These are phyloP conservation scores for Ophiostoma novo-ulmi DNA, from an alignment of 2,329 filamentous ascomycete genomes.

Conservation along the genomic window DNA sequence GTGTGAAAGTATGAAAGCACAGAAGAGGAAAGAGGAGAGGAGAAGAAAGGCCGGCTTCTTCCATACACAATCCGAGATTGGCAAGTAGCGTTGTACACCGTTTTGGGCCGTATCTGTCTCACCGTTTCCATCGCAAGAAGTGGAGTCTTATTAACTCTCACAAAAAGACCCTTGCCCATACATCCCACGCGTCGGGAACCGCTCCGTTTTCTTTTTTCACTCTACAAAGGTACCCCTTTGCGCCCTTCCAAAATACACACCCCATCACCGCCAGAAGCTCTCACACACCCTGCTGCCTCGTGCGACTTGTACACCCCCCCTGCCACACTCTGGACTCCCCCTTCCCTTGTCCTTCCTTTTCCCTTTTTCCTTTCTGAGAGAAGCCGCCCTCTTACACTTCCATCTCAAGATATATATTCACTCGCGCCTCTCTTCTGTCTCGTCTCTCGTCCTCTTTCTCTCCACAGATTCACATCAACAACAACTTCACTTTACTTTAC, in stretches of 20 bases:
- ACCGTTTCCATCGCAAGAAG: neutral
- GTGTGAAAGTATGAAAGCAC: too few relatives aligned
- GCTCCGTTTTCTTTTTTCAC: slow-evolving; percentile 6
- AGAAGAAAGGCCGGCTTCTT: neutral
- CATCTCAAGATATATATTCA: slow-evolving; percentile 16
- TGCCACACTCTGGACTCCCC: slow-evolving; percentile 8
- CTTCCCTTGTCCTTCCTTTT: slow-evolving; percentile 13
- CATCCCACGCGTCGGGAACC: slow-evolving; percentile 3
- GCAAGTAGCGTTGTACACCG: neutral
- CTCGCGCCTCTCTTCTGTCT: neutral
- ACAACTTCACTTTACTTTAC: neutral
- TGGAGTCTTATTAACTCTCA: neutral
- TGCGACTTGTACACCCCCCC: neutral
- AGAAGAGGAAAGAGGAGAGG: neutral
- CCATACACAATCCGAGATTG: neutral
- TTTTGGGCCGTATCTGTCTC: neutral
- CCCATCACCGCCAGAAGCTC: neutral
- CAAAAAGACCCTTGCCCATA: neutral
- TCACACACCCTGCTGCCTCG: neutral
- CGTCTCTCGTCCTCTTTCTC: slow-evolving; percentile 1
- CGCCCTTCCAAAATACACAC: neutral
- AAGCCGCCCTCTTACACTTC: neutral
- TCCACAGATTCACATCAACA: slow-evolving; percentile 11
- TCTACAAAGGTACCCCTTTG: neutral
- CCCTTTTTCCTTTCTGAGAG: neutral